These are phyloP conservation scores for Colletotrichum sp. DNA, from an alignment of 2,329 filamentous ascomycete genomes.

Conservation along the genomic window DNA sequence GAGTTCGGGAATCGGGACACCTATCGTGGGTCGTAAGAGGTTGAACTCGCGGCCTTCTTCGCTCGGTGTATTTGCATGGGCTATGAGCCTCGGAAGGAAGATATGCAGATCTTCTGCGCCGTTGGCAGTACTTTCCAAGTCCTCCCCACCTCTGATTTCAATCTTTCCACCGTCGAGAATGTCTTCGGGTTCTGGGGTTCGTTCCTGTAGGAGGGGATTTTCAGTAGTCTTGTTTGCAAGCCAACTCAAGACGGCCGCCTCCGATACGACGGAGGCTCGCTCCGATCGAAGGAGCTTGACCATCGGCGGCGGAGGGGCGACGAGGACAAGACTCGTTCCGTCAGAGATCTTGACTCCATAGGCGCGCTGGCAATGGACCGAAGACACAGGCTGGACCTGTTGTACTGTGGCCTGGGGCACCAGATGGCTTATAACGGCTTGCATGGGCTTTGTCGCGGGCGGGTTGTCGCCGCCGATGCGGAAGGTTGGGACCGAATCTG, in stretches of 20 bases:
- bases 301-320: constrained; percentile 45
- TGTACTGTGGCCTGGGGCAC: constrained; percentile 35
- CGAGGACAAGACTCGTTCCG: constrained; percentile 43
- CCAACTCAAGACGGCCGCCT: constrained; percentile 51
- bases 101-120: background rate
- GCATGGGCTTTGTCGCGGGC: constrained; percentile 34
- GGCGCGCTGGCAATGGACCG: constrained; percentile 41
- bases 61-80: constrained; percentile 34
- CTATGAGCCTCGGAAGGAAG: constrained; percentile 42
- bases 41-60: constrained; percentile 43
- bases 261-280: constrained; percentile 45
- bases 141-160: background rate
- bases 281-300: constrained; percentile 52
- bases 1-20: constrained; percentile 41
- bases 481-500: background rate
- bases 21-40: constrained; percentile 42
- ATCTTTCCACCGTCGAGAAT: background rate
- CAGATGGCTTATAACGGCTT: constrained; percentile 36
- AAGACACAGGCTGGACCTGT: constrained; percentile 36
- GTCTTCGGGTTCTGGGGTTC: background rate
- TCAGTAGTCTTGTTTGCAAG: constrained; percentile 30
- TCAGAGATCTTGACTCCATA: constrained; percentile 49
- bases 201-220: constrained; percentile 2
- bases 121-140: background rate
- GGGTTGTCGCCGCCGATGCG: constrained; percentile 28